Percentiles rank a stretch among this genome's conserved stretches.
phyloP scores from a whole-genome alignment of 2,329 filamentous ascomycete genomes.

The Trichoderma lentiforme region DNA sequence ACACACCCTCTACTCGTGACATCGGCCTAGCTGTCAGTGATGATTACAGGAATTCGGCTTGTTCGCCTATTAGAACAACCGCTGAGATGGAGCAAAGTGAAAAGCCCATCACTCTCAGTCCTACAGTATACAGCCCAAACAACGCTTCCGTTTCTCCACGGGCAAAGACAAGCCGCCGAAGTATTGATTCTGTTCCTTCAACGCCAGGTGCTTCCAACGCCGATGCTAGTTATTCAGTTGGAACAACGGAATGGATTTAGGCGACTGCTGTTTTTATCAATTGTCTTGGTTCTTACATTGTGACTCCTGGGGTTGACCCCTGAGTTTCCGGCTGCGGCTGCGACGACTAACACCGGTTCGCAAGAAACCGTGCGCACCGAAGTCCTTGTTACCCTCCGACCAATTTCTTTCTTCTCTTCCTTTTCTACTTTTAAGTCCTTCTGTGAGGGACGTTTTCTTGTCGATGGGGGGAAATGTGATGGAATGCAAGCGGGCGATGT shows the following conservation, averaged over 20 bases:
- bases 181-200: not conserved
- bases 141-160: not conserved
- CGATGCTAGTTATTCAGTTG: not conserved
- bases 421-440: not conserved
- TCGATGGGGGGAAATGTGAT: not conserved
- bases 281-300: not conserved
- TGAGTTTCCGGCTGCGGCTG: not conserved
- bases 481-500: not conserved
- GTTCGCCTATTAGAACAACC: slow-evolving; percentile 37
- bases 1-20: not conserved
- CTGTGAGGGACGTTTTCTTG: not conserved
- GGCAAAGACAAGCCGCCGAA: not conserved
- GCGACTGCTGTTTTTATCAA: not conserved
- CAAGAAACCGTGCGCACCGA: not conserved
- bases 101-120: slow-evolving; percentile 42
- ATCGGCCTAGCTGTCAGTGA: not conserved
- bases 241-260: slow-evolving; percentile 23
- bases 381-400: not conserved
- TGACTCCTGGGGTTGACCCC: not conserved
- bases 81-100: slow-evolving; percentile 14
- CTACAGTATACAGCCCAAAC: slow-evolving; percentile 49
- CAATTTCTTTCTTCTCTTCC: not conserved
- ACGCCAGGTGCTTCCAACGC: not conserved
- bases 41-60: not conserved
- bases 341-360: not conserved